Evolutionary conservation across 1,284 basidiomycete species (phyloP).

Genomic region (Moesziomyces parantarcticus): DNA sequence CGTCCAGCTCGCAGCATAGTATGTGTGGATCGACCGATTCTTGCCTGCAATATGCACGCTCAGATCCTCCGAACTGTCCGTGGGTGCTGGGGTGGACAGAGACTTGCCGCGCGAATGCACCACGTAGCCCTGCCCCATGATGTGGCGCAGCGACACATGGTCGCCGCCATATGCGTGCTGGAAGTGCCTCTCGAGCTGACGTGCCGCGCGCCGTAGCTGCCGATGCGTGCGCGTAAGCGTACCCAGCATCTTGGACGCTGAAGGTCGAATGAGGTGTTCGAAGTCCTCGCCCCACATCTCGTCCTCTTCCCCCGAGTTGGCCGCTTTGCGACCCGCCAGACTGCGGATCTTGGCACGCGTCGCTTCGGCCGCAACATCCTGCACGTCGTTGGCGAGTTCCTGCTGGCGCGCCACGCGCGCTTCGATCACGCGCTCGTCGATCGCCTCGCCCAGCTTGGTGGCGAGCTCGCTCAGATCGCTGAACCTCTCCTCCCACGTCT

Average conservation of each 20-base stretch:
- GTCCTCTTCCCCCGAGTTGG: background rate
- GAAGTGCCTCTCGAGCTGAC: conserved; percentile 40
- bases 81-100: background rate
- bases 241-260: conserved; percentile 47
- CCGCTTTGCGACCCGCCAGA: background rate
- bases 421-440: conserved; percentile 66
- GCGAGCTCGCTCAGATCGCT: conserved; percentile 40
- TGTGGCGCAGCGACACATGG: conserved; percentile 46
- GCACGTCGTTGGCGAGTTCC: conserved; percentile 35
- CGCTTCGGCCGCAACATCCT: conserved; percentile 9
- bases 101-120: conserved; percentile 55
- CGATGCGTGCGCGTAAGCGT: conserved; percentile 41
- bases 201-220: conserved; percentile 38
- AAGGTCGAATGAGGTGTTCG: conserved; percentile 63
- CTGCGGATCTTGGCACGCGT: conserved; percentile 10
- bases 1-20: conserved; percentile 55
- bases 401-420: conserved; percentile 54
- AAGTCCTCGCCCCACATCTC: conserved; percentile 58
- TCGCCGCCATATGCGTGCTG: conserved; percentile 31
- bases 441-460: conserved; percentile 51
- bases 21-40: conserved; percentile 56
- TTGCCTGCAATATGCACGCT: conserved; percentile 53
- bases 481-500: conserved; percentile 20
- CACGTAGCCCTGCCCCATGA: conserved; percentile 63
- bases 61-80: conserved; percentile 3